Evolutionary conservation across 352 stramenopile genomes (phyloP), one percentile per base, ranked within the genome.

Genomic region (Globisporangium apiculatum): DNA sequence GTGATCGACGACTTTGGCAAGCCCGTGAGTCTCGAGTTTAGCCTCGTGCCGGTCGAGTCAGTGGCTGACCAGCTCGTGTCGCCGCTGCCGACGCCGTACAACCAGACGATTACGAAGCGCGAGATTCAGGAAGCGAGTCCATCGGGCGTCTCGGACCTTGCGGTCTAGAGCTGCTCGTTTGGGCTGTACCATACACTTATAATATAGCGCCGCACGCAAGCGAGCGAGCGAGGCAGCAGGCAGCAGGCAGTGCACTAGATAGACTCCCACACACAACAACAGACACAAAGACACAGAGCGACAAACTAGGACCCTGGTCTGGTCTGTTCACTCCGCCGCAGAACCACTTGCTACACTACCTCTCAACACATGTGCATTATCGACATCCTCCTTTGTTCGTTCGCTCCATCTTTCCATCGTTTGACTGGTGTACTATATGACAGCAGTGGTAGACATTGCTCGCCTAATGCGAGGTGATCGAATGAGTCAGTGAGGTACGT

Each of bases 41-140:
- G 73, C 48, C 63, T 89, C 11, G 75, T 89, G 52, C 75, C 74
- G 8, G 72, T 88, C 38, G 78, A 88, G 58, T 83, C 75, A 54
- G 77, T 65, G 49, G 76, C 75, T 0, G 67, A 78, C 7, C 58
- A 46, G 41, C 41, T 46, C 4, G 10, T 69, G 31, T 48, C 66
- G n/a, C 37, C 55, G 12, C 46, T 38, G 56, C n/a, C 41, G 24
- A 14, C 55, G 17, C 42, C 60, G 38, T 64, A 63, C 52, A 45
- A 61, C 18, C 50, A 57, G 5, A 48, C 48, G 14, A 52, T 64
- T 7, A 69, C 71, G 51, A 68, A 73, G 42, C 66, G 69, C 48
- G 64, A 79, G 37, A 54, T 53, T 17, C 76, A 81, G 53, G 78
- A 88, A 61, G 49, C 78, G 14, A 88, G 78, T 35, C 78, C 78